Conservation (phyloP, 176 grass and related monocot species). For the Aegilops tauschii region DNA sequence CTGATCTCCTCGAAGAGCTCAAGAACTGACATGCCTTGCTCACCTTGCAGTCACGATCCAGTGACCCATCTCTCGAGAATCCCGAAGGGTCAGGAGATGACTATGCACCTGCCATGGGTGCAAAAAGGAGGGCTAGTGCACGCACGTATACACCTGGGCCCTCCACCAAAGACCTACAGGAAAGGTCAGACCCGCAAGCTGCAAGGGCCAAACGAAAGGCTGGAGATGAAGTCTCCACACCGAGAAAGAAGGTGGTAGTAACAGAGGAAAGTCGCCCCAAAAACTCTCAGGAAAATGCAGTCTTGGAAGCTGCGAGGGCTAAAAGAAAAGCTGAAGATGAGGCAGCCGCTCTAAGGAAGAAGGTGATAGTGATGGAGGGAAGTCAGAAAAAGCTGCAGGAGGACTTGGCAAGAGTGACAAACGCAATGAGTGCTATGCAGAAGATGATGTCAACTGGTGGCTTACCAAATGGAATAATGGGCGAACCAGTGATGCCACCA, state of each 20-base stretch:
- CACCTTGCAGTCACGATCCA: background rate
- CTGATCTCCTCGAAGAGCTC: background rate
- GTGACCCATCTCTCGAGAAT: background rate
- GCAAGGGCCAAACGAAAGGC: background rate
- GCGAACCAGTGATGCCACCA: background rate
- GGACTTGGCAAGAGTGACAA: constrained; percentile 30
- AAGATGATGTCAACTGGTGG: constrained; percentile 6
- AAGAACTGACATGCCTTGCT: background rate
- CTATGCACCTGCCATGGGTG: background rate
- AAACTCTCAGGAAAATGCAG: background rate
- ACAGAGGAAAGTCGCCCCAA: background rate
- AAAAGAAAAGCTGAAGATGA: constrained; percentile 48
- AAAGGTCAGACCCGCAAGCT: background rate
- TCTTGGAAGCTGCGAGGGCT: constrained; percentile 31
- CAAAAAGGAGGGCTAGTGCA: background rate
- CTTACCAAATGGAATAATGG: background rate
- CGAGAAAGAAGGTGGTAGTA: background rate
- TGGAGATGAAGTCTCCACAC: background rate
- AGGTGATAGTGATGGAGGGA: constrained; percentile 52
- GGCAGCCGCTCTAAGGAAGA: constrained; percentile 36
- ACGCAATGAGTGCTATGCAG: constrained; percentile 14
- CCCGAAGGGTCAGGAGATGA: background rate
- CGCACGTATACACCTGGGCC: background rate
- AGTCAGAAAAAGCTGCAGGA: constrained; percentile 44
- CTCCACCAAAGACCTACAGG: background rate